Percentiles rank a stretch among this genome's conserved stretches.
These are phyloP conservation scores for Nigrospora oryzae DNA, from an alignment of 2,329 filamentous ascomycete species.

Conservation along the genomic window DNA sequence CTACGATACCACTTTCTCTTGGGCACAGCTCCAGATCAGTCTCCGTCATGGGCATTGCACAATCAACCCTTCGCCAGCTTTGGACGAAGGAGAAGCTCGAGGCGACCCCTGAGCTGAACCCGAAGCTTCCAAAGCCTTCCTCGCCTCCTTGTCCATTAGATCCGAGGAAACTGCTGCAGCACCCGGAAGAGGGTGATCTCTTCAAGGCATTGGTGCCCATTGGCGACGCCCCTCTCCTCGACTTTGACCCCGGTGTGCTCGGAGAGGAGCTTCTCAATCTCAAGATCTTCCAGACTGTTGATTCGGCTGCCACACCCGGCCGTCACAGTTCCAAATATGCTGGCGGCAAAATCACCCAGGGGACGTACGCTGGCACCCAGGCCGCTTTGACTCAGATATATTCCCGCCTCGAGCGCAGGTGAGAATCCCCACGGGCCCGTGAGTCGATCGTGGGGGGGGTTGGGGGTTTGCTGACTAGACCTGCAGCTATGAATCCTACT, in stretches of 20 bases:
- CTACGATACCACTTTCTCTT: no score
- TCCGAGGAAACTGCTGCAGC: not conserved
- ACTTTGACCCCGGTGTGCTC: conserved; percentile 25
- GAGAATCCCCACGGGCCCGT: not conserved
- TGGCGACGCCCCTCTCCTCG: conserved; percentile 16
- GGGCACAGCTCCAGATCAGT: no score
- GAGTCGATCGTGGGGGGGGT: no score
- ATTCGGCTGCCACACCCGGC: not conserved
- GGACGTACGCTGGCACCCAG: conserved; percentile 24
- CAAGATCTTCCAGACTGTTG: conserved; percentile 13
- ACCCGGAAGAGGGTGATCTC: conserved; percentile 1
- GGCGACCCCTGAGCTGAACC: not conserved
- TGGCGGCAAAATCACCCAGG: conserved; percentile 19
- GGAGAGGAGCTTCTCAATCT: conserved; percentile 20
- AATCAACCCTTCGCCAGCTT: not conserved
- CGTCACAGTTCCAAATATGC: conserved; percentile 10
- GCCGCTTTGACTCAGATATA: conserved; percentile 25
- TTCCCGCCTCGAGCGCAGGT: conserved; percentile 24
- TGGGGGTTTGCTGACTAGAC: not conserved
- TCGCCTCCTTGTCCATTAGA: not conserved
- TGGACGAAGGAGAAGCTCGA: not conserved
- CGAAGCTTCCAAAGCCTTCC: conserved; percentile 1
- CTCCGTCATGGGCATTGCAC: not conserved
- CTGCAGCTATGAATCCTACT: conserved; percentile 22
- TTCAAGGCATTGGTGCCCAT: conserved; percentile 6